These are phyloP conservation scores for Colletotrichum sp. DNA, from an alignment of 2,329 filamentous ascomycete species.

Conservation along the genomic window DNA sequence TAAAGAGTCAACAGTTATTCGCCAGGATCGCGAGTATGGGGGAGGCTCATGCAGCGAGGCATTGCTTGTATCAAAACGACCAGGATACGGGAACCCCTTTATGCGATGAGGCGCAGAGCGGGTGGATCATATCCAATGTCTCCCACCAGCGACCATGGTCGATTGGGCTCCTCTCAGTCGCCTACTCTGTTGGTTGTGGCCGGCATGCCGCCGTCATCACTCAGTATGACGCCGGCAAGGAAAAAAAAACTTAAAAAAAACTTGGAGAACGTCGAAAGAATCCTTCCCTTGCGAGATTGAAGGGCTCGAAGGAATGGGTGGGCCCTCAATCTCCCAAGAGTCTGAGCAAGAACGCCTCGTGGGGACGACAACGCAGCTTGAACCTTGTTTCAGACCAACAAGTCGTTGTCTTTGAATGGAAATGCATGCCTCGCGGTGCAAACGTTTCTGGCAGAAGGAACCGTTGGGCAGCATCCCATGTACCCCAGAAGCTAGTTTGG, in stretches of 20 bases:
- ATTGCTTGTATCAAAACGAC: slow-evolving; percentile 7
- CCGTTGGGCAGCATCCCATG: background rate
- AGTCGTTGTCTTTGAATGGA: background rate
- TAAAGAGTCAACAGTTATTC: background rate
- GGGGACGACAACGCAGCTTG: background rate
- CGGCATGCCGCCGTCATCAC: background rate
- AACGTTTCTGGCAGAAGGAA: background rate
- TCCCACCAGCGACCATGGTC: background rate
- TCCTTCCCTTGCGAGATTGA: background rate
- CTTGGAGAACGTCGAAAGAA: background rate
- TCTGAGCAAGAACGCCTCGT: background rate
- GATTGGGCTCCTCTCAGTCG: background rate
- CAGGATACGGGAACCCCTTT: slow-evolving; percentile 17
- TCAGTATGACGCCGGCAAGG: background rate
- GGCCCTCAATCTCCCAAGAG: background rate
- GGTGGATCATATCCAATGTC: slow-evolving; percentile 1
- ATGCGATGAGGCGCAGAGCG: slow-evolving; percentile 16
- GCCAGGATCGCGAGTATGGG: slow-evolving; percentile 3
- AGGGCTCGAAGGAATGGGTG: background rate
- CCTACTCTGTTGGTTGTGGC: background rate
- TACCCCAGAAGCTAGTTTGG: background rate
- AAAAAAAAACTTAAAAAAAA: background rate
- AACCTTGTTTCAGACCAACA: background rate
- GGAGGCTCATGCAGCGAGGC: slow-evolving; percentile 13
- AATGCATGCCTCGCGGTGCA: background rate